A percentile compares a stretch with the other conserved stretches of the same genome.
phyloP scores from a whole-genome alignment of 129 eudicot genomes.

The Pulicaria dysenterica region DNA sequence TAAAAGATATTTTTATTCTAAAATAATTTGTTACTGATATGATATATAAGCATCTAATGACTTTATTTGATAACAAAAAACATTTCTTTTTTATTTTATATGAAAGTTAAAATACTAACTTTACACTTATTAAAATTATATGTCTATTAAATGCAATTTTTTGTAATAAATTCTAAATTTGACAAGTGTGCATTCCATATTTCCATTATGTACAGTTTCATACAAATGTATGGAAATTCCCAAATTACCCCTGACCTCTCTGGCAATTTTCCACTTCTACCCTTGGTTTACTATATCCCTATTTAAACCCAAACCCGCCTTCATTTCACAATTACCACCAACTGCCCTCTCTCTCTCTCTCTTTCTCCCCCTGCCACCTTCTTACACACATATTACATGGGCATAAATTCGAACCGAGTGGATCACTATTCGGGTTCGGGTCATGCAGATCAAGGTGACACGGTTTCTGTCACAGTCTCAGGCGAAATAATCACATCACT shows the following conservation, averaged over 20 bases:
- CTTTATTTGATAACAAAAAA: too few species aligned
- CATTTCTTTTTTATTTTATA: too few species aligned
- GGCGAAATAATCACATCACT: slow-evolving; percentile 27
- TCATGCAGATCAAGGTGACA: slow-evolving; percentile 20
- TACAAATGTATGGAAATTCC: background rate
- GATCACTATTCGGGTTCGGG: slow-evolving; percentile 45
- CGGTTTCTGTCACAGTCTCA: slow-evolving; percentile 12
- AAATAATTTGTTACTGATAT: too few species aligned
- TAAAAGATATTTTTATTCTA: too few species aligned
- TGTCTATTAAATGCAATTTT: background rate
- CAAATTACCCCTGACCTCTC: background rate
- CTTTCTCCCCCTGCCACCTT: slow-evolving; percentile 16
- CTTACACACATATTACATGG: slow-evolving; percentile 32
- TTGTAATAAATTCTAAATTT: background rate
- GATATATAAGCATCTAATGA: too few species aligned
- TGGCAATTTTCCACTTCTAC: background rate
- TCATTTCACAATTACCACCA: slow-evolving; percentile 31
- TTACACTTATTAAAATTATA: too few species aligned
- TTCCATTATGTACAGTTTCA: background rate
- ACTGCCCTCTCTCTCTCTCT: slow-evolving; percentile 10
- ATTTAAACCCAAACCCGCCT: slow-evolving; percentile 34
- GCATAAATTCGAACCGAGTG: slow-evolving; percentile 56
- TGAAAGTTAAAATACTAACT: too few species aligned
- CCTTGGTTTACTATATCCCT: slow-evolving; percentile 20
- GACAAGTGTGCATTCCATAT: slow-evolving; percentile 34